Base-by-base conservation (phyloP, 2,329 filamentous ascomycete species). In the Rutstroemia sp. region DNA sequence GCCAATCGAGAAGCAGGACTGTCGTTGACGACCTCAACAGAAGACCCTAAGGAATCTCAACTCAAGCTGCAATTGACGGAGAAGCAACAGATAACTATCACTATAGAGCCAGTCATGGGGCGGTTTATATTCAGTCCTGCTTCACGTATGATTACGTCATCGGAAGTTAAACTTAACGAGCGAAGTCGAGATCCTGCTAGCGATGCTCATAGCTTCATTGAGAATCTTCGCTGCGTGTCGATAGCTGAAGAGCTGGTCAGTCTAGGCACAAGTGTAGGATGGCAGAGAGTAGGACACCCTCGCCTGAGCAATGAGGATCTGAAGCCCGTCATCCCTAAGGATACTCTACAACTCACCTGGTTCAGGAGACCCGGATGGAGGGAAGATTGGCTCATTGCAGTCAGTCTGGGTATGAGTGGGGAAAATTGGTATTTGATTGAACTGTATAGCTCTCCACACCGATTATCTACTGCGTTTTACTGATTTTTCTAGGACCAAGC, bases 341-440 rank as follows among this genome's bases (percentile, higher is more conserved):
- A 87, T 52, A 75, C 83, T 51, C 78, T 84, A 58, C 82, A 85
- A 57, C 76, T 81, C 38, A 75, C 84, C 16, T 88, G 91, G 73
- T 84, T 95, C 60, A 82, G 79, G 64, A 85, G 84, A 64, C 75
- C 76, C 57, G 83, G 81, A n/a, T 95, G 92, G 89, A 78, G 77
- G 9, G 68, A 79, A 14, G 75, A 80, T 52, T 96, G 89, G 88
- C 82, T 85, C 60, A 73, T 95, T 40, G 84, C 85, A 61, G 78
- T 87, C 47, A 83, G 83, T 52, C 78, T 90, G 68, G 84, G 86
- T 67, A 76, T 88, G 66, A 78, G 79, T 65, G 88, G 89, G 53
- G 88, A 94, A 67, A 79, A 79, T 59, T 95, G 89, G 88, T 92
- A 86, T 83, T 74, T 92, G 58, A 75, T 89, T 54, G 79, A 86